Evolutionary conservation across 2,329 filamentous ascomycete species (phyloP), one percentile per base, ranked within the genome.

Genomic region (Penicillium sp.): DNA sequence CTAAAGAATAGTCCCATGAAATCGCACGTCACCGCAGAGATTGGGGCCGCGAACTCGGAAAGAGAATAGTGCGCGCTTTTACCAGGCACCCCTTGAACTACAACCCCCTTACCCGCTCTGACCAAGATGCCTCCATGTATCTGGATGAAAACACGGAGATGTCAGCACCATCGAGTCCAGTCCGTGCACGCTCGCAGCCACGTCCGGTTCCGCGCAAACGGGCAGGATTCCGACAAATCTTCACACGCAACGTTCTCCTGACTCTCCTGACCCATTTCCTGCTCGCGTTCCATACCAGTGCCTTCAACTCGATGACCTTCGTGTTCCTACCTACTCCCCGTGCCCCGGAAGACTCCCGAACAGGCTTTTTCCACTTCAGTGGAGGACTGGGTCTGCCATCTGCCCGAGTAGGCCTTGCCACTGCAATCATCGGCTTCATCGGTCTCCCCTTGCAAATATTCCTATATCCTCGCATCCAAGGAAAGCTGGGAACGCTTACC

Each of bases 331-430:
- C 89, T 1, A 89, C 88, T 0, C 86, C 88, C 0, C 85, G 87
- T 4, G 84, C 79, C 58, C 72, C 69, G 0, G 76, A 72, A 73
- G 79, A 63, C 66, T 67, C 63, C 64, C 57, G 66, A 53, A 63
- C 61, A 71, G 72, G 63, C 61, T 71, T 58, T 72, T 82, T 54
- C 80, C 85, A 81, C 58, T 92, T 89, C 62, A 82, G 83, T 0
- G 89, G 90, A 26, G 90, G 90, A 2, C 79, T 94, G 0, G 89
- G 89, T n/a, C 81, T 94, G 50, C 83, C 84, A 0, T 86, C 89
- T 0, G 80, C 82, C 1, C 82, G 84, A 2, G 88, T 94, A 29
- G 90, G 90, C n/a, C 75, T 89, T 42, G 88, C 89, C 4, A 91
- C 92, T 77, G 86, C 89, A 2, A 86, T 89, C 49, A 81, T 94